phyloP scores from a whole-genome alignment of 2,329 filamentous ascomycete genomes.

The Lithohypha guttulata region DNA sequence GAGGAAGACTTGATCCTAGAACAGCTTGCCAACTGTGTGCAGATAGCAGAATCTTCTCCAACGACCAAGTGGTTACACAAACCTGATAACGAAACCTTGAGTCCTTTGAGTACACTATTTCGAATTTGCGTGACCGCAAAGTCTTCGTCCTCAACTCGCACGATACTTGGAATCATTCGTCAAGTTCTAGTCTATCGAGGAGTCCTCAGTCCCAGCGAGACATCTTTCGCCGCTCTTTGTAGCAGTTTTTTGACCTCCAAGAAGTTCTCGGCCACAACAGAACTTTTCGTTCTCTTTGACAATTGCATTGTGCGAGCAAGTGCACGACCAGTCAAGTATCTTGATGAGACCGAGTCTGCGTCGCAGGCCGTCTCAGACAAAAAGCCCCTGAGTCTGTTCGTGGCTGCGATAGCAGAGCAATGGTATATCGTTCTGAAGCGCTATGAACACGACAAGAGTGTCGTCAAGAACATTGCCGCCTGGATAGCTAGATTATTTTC shows the following conservation, averaged over 20 bases:
- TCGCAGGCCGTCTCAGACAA: slow-evolving; percentile 22
- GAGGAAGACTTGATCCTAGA: slow-evolving; percentile 50
- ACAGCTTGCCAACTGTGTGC: slow-evolving; percentile 70
- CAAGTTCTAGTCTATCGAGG: slow-evolving; percentile 30
- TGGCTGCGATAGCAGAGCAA: slow-evolving; percentile 65
- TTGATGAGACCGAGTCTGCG: slow-evolving; percentile 41
- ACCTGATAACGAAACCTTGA: slow-evolving; percentile 23
- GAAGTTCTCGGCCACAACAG: slow-evolving; percentile 24
- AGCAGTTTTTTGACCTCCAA: slow-evolving; percentile 29
- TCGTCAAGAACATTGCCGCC: slow-evolving; percentile 40
- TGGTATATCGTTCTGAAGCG: slow-evolving; percentile 56
- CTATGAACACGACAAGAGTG: slow-evolving; percentile 33
- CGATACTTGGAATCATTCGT: slow-evolving; percentile 10
- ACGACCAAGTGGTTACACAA: slow-evolving; percentile 88
- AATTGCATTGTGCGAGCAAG: slow-evolving; percentile 70
- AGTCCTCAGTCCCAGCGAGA: slow-evolving; percentile 25
- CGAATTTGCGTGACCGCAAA: not conserved
- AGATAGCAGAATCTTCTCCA: slow-evolving; percentile 68
- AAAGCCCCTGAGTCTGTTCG: slow-evolving; percentile 42
- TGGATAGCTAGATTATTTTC: slow-evolving; percentile 52
- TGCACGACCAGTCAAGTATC: slow-evolving; percentile 69
- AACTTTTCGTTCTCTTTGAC: slow-evolving; percentile 63
- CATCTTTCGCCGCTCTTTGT: slow-evolving; percentile 30
- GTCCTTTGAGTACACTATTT: slow-evolving; percentile 4
- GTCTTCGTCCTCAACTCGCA: not conserved